These are phyloP conservation scores for Candida nanaspora DNA, from an alignment of 805 yeast species.

Conservation along the genomic window DNA sequence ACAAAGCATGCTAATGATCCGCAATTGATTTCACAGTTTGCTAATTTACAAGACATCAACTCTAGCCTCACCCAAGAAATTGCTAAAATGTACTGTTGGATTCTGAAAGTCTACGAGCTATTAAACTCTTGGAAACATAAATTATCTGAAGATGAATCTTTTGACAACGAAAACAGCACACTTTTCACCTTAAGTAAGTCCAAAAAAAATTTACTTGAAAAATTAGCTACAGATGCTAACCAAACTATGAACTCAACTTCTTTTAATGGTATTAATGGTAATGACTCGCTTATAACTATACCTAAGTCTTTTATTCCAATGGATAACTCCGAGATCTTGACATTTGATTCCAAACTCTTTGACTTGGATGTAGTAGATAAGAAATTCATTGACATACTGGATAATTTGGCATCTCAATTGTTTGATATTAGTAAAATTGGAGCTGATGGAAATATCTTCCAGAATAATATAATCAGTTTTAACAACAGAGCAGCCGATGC, in stretches of 20 bases:
- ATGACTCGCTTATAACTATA: neutral
- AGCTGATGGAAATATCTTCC: neutral
- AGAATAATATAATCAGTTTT: neutral
- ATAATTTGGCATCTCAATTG: conserved; percentile 6
- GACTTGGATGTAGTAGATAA: conserved; percentile 11
- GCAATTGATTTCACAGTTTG: neutral
- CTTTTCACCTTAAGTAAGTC: neutral
- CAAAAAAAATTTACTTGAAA: neutral
- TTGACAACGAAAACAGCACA: neutral
- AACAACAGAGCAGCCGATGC: conserved; percentile 3
- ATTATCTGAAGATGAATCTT: neutral
- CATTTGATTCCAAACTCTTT: conserved; percentile 6
- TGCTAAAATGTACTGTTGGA: neutral
- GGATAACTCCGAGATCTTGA: conserved; percentile 9
- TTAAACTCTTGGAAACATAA: neutral
- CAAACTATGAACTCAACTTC: too few species aligned
- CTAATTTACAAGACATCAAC: neutral
- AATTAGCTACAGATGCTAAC: neutral
- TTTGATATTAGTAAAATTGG: neutral
- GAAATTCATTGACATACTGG: conserved; percentile 11
- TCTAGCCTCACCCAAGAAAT: neutral
- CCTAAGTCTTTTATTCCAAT: conserved; percentile 12
- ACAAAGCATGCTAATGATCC: neutral
- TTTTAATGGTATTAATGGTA: too few species aligned
- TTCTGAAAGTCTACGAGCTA: neutral